phyloP scores from a whole-genome alignment of 805 yeast genomes.

The Suhomyces xylopsoci region DNA sequence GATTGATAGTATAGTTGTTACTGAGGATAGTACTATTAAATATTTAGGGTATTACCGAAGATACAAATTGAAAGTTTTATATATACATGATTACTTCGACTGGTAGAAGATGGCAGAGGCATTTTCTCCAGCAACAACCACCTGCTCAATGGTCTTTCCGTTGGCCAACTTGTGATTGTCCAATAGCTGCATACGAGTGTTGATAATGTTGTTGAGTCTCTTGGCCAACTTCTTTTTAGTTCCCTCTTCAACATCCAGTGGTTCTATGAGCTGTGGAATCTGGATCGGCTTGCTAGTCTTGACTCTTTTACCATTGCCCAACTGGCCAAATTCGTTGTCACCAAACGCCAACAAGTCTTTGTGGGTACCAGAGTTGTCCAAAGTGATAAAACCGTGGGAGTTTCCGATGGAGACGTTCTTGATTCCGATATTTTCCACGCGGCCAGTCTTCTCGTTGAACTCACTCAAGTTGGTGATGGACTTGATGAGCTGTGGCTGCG shows the following conservation, averaged over 20 bases:
- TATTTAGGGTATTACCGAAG: background rate
- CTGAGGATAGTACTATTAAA: background rate
- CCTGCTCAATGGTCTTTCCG: constrained; percentile 46
- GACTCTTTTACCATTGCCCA: constrained; percentile 75
- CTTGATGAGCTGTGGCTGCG: constrained; percentile 60
- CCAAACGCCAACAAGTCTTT: constrained; percentile 80
- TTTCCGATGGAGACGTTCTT: constrained; percentile 57
- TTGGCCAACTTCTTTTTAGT: constrained; percentile 23
- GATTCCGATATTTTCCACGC: constrained; percentile 46
- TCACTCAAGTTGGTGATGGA: constrained; percentile 47
- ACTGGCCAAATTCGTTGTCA: constrained; percentile 75
- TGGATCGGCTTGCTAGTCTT: constrained; percentile 53
- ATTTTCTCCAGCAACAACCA: constrained; percentile 57
- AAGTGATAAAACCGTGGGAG: constrained; percentile 61
- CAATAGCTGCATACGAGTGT: constrained; percentile 47
- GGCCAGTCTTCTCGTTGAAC: constrained; percentile 47
- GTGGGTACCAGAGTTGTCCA: constrained; percentile 41
- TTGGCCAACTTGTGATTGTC: constrained; percentile 19
- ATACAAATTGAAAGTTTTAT: background rate
- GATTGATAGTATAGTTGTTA: background rate
- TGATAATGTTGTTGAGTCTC: constrained; percentile 31
- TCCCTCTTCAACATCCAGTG: constrained; percentile 28
- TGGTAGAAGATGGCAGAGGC: constrained; percentile 64
- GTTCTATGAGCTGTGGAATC: constrained; percentile 59
- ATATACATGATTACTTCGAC: background rate